These are phyloP conservation scores for Eucalyptus decipiens DNA, from an alignment of 345 rosid species.

Conservation along the genomic window DNA sequence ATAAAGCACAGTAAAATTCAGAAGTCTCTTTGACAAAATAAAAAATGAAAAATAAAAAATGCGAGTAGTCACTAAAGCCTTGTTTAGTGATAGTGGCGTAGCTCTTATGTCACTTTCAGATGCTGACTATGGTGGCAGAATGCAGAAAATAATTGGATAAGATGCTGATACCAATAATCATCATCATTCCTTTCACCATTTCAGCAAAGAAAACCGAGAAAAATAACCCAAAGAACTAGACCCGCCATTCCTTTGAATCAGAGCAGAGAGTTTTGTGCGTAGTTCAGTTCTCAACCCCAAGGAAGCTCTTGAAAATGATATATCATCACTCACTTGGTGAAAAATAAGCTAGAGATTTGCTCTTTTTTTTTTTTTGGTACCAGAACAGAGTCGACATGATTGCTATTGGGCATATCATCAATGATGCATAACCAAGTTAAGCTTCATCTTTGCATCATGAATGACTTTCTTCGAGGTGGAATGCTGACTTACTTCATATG, in stretches of 20 bases:
- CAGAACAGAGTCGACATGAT: background rate
- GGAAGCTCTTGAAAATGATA: background rate
- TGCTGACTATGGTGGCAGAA: background rate
- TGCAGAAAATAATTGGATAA: background rate
- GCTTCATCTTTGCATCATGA: background rate
- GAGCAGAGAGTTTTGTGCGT: background rate
- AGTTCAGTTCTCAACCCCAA: too few species aligned
- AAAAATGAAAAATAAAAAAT: background rate
- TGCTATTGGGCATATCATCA: background rate
- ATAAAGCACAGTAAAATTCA: background rate
- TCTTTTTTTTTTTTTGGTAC: background rate
- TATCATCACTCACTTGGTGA: background rate
- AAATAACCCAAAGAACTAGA: background rate
- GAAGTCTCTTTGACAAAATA: background rate
- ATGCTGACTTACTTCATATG: constrained; percentile 43
- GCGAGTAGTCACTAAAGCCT: background rate
- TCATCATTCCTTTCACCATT: background rate
- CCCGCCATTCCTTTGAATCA: too few species aligned
- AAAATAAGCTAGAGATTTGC: background rate
- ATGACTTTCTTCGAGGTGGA: background rate
- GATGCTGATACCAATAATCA: background rate
- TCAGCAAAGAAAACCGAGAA: background rate
- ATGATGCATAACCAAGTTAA: background rate
- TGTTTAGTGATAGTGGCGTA: background rate
- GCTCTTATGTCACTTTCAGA: background rate